Evolutionary conservation across 2,329 filamentous ascomycete genomes (phyloP), one percentile per base, ranked within the genome.

Genomic region (Sarocladiaceae sp.): DNA sequence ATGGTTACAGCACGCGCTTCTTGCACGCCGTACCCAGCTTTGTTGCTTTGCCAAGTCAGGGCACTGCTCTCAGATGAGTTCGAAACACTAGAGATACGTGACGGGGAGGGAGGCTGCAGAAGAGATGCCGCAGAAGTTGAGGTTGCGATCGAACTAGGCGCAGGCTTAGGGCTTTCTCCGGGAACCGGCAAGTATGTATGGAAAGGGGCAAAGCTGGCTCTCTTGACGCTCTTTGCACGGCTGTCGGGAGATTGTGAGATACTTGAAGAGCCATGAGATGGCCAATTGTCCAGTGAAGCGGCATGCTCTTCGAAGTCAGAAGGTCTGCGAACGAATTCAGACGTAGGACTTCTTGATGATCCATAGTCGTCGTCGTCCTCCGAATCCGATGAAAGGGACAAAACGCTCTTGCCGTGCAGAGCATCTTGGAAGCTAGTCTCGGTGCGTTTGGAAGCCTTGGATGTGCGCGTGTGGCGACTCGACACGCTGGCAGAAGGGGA

Each of bases 301-400:
- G 47, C 47, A 37, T 50, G 33, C 12, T 37, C 47, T 20, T 57
- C 54, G 29, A 52, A 44, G 18, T 65, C 62, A 2, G 63, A 63
- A 18, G 55, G 53, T 23, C 58, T 57, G 35, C 62, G 60, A 17
- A 59, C 56, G 3, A 62, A 58, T 18, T 60, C 58, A 11, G 65
- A 65, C 5, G 58, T 53, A 11, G 62, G 58, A 2, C 59, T 59
- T 50, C 59, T 64, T 2, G 57, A 49, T 8, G 59, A 53, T 3
- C 53, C 40, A 17, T 59, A 60, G 5, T 58, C 57, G 1, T 57
- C 71, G 25, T 75, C 74, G 4, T 78, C 77, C 53, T 83, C 80
- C 0, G 79, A 82, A 55, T 82, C 79, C 0, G 79, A 82, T 1
- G 79, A 82, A 1, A 83, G 70, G 1, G 79, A 77, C 13, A 83